Conservation (phyloP, 805 yeast genomes). For the Candida germanica region DNA sequence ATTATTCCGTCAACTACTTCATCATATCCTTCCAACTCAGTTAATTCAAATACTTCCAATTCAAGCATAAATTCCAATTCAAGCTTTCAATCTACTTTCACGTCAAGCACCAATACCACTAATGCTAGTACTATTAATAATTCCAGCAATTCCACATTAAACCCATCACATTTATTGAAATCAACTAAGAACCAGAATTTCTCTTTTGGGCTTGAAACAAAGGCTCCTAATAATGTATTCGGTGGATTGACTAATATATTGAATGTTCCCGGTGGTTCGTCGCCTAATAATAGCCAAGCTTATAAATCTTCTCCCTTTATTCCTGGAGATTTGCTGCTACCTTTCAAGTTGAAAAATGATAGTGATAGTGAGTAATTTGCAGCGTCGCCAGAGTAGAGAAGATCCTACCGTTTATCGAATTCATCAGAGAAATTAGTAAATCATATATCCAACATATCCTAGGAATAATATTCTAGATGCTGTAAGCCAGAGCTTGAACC, state of each 20-base stretch:
- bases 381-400: no score
- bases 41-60: constrained; percentile 4
- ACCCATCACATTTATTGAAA: constrained; percentile 26
- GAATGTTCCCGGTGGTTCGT: constrained; percentile 3
- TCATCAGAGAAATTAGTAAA: no score
- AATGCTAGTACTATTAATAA: background rate
- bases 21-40: background rate
- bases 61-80: constrained; percentile 1
- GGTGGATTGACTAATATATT: constrained; percentile 4
- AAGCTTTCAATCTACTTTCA: constrained; percentile 1
- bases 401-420: no score
- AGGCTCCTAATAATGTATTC: background rate
- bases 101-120: background rate
- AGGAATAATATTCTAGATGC: no score
- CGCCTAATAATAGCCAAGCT: background rate
- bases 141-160: constrained; percentile 17
- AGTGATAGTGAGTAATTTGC: constrained; percentile 10
- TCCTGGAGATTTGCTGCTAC: constrained; percentile 3
- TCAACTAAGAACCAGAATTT: constrained; percentile 3
- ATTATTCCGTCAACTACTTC: constrained; percentile 5
- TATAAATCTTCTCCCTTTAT: constrained; percentile 6
- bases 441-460: no score
- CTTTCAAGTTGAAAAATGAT: constrained; percentile 7
- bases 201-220: background rate
- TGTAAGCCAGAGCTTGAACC: no score